Percentiles rank a stretch among this genome's conserved stretches.
Conservation (phyloP, 352 stramenopile genomes). For the Pythium dissotocum region DNA sequence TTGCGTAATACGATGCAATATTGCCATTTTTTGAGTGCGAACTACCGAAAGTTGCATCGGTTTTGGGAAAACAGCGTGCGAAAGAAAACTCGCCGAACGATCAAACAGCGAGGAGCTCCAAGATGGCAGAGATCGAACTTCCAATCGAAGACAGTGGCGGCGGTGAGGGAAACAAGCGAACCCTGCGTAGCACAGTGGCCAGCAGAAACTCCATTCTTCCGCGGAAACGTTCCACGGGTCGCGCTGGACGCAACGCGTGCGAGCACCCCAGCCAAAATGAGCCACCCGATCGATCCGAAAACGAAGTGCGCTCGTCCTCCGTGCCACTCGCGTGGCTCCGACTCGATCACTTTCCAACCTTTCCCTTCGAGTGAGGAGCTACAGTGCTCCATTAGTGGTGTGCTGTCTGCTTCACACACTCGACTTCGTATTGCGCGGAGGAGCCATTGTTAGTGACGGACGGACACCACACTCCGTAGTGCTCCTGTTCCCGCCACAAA, state of each 20-base stretch:
- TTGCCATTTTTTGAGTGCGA: neutral
- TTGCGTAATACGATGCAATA: neutral
- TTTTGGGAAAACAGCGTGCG: neutral
- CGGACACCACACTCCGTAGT: neutral
- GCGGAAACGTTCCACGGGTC: neutral
- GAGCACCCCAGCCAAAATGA: no score
- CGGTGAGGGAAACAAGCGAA: neutral
- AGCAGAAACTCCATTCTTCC: neutral
- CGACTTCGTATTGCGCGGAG: neutral
- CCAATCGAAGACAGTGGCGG: neutral
- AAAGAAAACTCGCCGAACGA: neutral
- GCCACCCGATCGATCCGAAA: no score
- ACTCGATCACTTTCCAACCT: slow-evolving; percentile 2
- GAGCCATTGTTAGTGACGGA: neutral
- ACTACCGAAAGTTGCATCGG: neutral
- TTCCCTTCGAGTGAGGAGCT: neutral
- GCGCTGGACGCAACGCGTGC: neutral
- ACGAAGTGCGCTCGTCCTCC: no score
- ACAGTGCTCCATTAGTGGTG: neutral
- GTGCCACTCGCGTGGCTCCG: neutral
- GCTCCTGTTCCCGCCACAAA: no score
- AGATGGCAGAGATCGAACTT: neutral
- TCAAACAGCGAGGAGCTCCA: neutral
- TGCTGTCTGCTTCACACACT: slow-evolving; percentile 1
- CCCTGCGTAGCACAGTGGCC: neutral